Evolutionary conservation across 805 yeast genomes (phyloP), one percentile per base, ranked within the genome.

Genomic region (Yarrowia sp.): DNA sequence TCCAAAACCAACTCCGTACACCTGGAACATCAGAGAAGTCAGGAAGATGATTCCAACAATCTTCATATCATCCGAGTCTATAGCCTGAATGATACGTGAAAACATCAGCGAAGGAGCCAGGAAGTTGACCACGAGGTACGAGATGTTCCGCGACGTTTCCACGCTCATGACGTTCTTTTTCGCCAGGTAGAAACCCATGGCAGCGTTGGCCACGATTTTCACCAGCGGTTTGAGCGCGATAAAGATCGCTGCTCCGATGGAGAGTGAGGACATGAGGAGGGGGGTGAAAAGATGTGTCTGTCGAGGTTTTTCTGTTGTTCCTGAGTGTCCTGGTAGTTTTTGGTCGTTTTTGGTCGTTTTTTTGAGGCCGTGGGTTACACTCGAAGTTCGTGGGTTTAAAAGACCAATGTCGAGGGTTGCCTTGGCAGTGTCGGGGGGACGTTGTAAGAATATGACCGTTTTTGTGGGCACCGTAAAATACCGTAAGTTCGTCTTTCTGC

Each of bases 211-310:
- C 74, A 91, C 89, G 72, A 91, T 89, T 77, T 92, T 92, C 78
- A 91, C 83, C 69, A 91, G 88, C n/a, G 97, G 97, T 80, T 91
- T 91, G 69, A 89, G 88, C 0, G 97, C 86, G 32, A 91, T 84
- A 79, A 89, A 91, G 7, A 92, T 88, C 45, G 91, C 86, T 48
- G 83, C 82, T 16, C 95, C 94, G 41, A 72, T 50, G 3, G 69
- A 46, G 5, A 72, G n/a, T 1, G 64, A n/a, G 35, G 64, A 43
- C 52, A 45, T 59, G 5, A 19, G n/a, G 15, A 16, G 3, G 40
- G 2, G 8, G 5, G 40, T 2, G 7, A 5, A 14, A 8, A 11
- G 7, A 10, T 36, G 38, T 36, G 38, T 36, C 38, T 36, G 38
- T 36, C 38, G 8, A 36, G 38, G 10, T 8, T 19, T 19, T 19